Base-by-base conservation (phyloP, 2,329 filamentous ascomycete species). In the Pestalotiopsis sp. region DNA sequence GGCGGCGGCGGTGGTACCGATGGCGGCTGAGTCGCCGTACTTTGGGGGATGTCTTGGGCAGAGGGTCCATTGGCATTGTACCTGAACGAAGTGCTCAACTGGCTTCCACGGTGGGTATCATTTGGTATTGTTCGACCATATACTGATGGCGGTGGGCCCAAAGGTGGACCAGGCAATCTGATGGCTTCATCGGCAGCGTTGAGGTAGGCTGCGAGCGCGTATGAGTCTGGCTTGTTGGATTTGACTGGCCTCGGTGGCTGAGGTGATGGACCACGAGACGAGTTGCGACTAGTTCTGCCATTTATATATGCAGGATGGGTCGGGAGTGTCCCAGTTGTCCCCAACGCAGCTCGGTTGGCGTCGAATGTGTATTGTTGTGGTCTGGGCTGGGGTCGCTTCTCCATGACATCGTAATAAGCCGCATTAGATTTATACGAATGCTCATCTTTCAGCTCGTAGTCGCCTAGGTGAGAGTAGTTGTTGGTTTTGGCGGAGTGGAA, bases 241-340 rank as follows among this genome's bases (percentile, higher is more conserved):
- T 71, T 73, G 38, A 68, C 45, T 2, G 70, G 64, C 36, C 66
- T 69, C 14, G 71, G 71, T 5, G 72, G 73, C 12, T 69, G 69
- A 9, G 71, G 71, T 6, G 74, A 66, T 31, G 62, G 36, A 13
- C 72, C 69, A 14, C 69, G 67, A 7, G 72, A 72, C 1, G 70
- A 67, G 39, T 73, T 73, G 7, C 79, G 75, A 68, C 76, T 80
- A 67, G 79, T 69, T 7, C 79, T 75, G 4, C 77, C 77, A 1
- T 83, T 82, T 23, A 85, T 80, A 64, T 87, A 87, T 0, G 85
- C 85, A 0, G 81, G 82, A 69, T 87, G 86, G 0, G 83, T 78
- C 0, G 85, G 85, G 57, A 87, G 77, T 0, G 79, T 78, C 59
- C 72, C 79, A 14, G 64, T 66, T 3, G 74, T 74, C 2, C 72